Percentiles rank a stretch among this genome's conserved stretches.
These are phyloP conservation scores for Sclerotinia glacialis DNA, from an alignment of 2,329 filamentous ascomycete genomes.

Conservation along the genomic window DNA sequence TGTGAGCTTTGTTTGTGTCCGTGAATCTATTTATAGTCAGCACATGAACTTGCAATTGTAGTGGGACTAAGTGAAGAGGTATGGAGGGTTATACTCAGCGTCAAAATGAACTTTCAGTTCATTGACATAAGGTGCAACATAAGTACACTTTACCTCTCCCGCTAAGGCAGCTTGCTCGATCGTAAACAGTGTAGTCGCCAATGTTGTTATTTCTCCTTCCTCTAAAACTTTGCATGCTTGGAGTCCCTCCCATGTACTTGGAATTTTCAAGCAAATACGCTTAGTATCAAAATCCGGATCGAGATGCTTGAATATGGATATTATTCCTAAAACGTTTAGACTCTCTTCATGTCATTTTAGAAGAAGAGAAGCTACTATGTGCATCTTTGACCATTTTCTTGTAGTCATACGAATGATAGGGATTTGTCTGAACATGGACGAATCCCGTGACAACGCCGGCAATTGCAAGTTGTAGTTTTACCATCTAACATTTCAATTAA, in stretches of 20 bases:
- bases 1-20: slow-evolving; percentile 45
- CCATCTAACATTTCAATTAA: slow-evolving; percentile 45
- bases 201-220: slow-evolving; percentile 49
- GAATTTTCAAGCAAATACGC: slow-evolving; percentile 62
- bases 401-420: slow-evolving; percentile 52
- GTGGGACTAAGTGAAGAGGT: not conserved
- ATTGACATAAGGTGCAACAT: slow-evolving; percentile 65
- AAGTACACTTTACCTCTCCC: slow-evolving; percentile 55
- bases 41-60: not conserved
- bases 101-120: slow-evolving; percentile 63
- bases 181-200: slow-evolving; percentile 62
- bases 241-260: slow-evolving; percentile 61
- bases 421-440: slow-evolving; percentile 60
- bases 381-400: slow-evolving; percentile 51
- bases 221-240: slow-evolving; percentile 57
- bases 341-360: too few relatives aligned
- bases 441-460: slow-evolving; percentile 49
- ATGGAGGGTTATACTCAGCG: slow-evolving; percentile 39
- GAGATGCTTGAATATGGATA: slow-evolving; percentile 47
- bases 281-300: slow-evolving; percentile 45
- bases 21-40: slow-evolving; percentile 43
- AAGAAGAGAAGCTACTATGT: slow-evolving; percentile 43
- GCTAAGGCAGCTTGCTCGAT: slow-evolving; percentile 59
- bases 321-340: slow-evolving; percentile 45
- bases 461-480: slow-evolving; percentile 53